Base-by-base conservation (phyloP, 78 protist species). In the Guillardia theta region DNA sequence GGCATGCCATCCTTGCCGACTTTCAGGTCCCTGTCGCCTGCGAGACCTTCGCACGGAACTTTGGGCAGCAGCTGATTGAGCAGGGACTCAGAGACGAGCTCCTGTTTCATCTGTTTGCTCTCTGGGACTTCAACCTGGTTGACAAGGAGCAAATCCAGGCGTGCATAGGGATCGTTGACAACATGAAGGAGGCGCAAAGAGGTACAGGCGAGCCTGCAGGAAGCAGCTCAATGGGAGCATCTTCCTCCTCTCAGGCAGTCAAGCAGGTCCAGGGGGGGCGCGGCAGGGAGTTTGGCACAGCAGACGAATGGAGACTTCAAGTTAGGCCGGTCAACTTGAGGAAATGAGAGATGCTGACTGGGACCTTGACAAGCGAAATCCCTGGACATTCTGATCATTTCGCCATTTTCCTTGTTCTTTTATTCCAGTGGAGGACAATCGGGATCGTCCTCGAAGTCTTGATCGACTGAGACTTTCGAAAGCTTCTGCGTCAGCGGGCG, bases 1-100 rank as follows among this genome's bases (percentile, higher is more conserved):
- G 83, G n/a, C 83, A 70, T 18, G 83, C 83, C 83, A 70, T 70
- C 41, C 83, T 70, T 43, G 83, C 83, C 41, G 83, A 70, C 83
- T 70, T 70, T 43, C 83, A 70, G 36, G 83, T 70, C 36, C 83
- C 83, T 12, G 83, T 24, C 45, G 83, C 83, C 83, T 70, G 83
- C 83, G 45, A 70, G 83, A 24, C 83, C 41, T 70, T 70, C 41
- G 83, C 83, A 22, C 1, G 36, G 36, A 36, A 70, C 83, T 70
- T 36, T 24, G 83, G 36, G 46, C 45, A 4, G 41, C 83, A 70
- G 83, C 83, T 70, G 36, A 33, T 15, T 36, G 46, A 24, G 36
- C 15, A 18, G 83, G 83, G 83, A 15, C 83, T 70, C 33, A 36
- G 83, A 33, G 83, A 70, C 41, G 83, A 70, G 83, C 83, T 70